A percentile compares a stretch with the other conserved stretches of the same genome.
Conservation (phyloP, 306 rosid species). For the Boehmeria nivea region DNA sequence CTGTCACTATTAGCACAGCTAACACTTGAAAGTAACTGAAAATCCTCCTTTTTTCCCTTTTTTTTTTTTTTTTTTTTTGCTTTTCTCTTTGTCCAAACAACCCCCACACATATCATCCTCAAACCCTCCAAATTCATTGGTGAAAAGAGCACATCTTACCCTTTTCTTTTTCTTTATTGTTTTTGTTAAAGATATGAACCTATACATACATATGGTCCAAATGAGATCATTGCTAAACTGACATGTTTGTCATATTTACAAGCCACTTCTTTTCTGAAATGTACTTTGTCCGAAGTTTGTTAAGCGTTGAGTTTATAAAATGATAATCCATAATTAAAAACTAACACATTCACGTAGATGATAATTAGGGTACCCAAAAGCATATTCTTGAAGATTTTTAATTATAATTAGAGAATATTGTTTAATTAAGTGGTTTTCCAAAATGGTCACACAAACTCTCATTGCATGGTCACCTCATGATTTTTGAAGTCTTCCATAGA, state of each 20-base stretch:
- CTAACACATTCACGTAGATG: no score
- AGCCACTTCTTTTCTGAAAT: no score
- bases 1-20: constrained; percentile 31
- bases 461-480: no score
- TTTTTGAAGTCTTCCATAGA: neutral
- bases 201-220: no score
- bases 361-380: neutral
- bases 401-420: neutral
- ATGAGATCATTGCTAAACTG: no score
- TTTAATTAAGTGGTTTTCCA: no score
- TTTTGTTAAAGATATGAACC: no score
- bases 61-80: neutral
- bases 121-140: constrained; percentile 7
- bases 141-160: neutral
- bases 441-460: no score
- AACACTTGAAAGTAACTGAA: neutral
- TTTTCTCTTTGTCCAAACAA: neutral
- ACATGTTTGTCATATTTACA: no score
- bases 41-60: neutral
- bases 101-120: neutral
- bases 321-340: neutral
- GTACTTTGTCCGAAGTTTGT: no score
- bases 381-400: neutral
- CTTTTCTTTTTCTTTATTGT: neutral
- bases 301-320: no score